These are phyloP conservation scores for Xylaria curta DNA, from an alignment of 495 filamentous ascomycete genomes.

Conservation along the genomic window DNA sequence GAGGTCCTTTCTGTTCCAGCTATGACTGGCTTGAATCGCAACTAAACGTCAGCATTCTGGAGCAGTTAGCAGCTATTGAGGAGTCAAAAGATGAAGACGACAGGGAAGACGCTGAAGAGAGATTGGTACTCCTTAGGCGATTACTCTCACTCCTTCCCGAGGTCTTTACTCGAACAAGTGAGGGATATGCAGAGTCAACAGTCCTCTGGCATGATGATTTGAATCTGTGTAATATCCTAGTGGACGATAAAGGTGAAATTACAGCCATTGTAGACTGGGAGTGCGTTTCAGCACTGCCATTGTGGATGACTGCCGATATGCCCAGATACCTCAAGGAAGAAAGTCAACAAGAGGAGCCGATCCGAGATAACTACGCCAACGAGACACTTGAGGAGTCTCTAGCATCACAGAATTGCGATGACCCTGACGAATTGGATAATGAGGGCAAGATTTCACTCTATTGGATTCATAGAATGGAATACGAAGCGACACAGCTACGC, in stretches of 20 bases:
- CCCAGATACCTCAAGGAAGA: constrained; percentile 50
- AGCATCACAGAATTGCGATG: neutral
- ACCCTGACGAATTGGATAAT: constrained; percentile 39
- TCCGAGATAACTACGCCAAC: constrained; percentile 14
- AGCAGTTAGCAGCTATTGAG: neutral
- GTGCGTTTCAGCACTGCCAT: constrained; percentile 52
- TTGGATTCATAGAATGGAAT: constrained; percentile 48
- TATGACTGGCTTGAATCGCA: constrained; percentile 21
- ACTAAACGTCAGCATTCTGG: constrained; percentile 3
- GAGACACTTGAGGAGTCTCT: neutral
- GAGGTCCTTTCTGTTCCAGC: constrained; percentile 26
- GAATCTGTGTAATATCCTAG: constrained; percentile 55
- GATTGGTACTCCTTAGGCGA: constrained; percentile 8
- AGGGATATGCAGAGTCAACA: constrained; percentile 41
- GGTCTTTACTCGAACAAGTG: constrained; percentile 26
- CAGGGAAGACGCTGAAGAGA: constrained; percentile 28
- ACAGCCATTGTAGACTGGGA: constrained; percentile 61
- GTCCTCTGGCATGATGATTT: constrained; percentile 58
- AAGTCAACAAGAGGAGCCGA: constrained; percentile 34
- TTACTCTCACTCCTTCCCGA: constrained; percentile 8
- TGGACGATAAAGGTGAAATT: constrained; percentile 49
- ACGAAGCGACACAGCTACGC: constrained; percentile 44
- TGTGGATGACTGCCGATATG: constrained; percentile 52
- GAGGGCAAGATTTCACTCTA: constrained; percentile 46
- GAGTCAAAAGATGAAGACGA: constrained; percentile 28